Conservation (phyloP, 352 stramenopile species). For the Globisporangium solare region DNA sequence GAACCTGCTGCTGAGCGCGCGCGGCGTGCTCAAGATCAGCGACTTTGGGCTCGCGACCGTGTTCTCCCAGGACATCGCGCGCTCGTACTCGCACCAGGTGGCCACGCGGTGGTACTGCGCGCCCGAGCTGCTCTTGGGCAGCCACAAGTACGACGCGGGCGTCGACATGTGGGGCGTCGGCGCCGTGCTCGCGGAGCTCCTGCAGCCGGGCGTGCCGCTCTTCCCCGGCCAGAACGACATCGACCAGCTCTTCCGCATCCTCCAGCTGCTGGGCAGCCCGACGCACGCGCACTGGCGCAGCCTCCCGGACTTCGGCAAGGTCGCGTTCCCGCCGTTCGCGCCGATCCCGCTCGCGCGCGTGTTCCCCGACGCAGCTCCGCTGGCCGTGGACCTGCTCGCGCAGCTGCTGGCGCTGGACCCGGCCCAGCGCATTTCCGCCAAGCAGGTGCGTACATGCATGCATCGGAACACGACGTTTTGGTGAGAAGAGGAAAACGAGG, state of each 20-base stretch:
- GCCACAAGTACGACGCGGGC: constrained; percentile 43
- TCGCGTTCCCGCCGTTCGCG: constrained; percentile 53
- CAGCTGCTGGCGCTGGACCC: constrained; percentile 33
- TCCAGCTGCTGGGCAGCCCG: constrained; percentile 58
- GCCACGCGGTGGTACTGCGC: constrained; percentile 82
- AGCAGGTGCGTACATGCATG: constrained; percentile 23
- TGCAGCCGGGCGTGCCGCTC: constrained; percentile 43
- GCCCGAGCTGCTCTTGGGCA: constrained; percentile 76
- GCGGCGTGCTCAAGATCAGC: constrained; percentile 64
- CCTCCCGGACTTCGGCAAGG: constrained; percentile 69
- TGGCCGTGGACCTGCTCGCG: constrained; percentile 49
- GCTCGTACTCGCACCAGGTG: constrained; percentile 63
- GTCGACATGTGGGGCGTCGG: constrained; percentile 79
- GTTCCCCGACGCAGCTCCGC: constrained; percentile 37
- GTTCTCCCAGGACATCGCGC: constrained; percentile 29
- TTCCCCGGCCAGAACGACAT: constrained; percentile 82
- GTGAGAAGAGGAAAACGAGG: background rate
- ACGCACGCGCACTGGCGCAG: background rate
- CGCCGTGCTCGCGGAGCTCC: constrained; percentile 58
- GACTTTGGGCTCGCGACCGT: constrained; percentile 81
- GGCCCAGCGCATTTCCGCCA: constrained; percentile 29
- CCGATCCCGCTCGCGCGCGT: constrained; percentile 34
- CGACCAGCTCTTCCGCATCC: constrained; percentile 73
- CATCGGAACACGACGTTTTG: background rate
- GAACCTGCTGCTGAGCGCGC: constrained; percentile 51